These are phyloP conservation scores for Syncephalis plumigaleata DNA, from an alignment of 371 early-diverging fungal species.

Conservation along the genomic window DNA sequence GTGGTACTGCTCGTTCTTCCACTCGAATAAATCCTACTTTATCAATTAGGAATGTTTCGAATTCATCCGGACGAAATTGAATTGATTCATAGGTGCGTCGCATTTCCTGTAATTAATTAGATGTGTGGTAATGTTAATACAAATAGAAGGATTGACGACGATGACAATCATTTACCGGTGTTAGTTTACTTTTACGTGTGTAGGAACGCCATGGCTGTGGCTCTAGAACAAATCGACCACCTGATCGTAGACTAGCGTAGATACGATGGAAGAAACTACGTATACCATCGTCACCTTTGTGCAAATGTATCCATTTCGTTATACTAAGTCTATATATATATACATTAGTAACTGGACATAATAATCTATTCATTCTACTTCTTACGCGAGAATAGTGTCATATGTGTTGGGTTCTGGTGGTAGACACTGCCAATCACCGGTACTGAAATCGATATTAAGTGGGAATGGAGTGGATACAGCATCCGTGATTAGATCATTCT, in stretches of 20 bases:
- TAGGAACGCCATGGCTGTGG: constrained; percentile 32
- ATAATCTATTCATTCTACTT: not conserved
- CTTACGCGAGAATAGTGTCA: not conserved
- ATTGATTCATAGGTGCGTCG: not conserved
- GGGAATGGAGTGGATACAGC: not conserved
- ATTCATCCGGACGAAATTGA: constrained; percentile 4
- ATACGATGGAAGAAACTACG: too few relatives aligned
- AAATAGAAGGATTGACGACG: not conserved
- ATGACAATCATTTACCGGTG: not conserved
- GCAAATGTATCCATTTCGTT: constrained; percentile 17
- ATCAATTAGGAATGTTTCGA: constrained; percentile 3
- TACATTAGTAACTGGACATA: not conserved
- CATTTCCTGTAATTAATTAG: too few relatives aligned
- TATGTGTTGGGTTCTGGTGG: not conserved
- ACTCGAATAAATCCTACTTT: constrained; percentile 1
- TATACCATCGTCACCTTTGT: constrained; percentile 27
- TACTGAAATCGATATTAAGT: not conserved
- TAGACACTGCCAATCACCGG: constrained; percentile 1
- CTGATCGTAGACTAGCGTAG: too few relatives aligned
- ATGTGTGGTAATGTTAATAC: not conserved
- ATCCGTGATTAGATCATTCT: not conserved
- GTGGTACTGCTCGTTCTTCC: not conserved
- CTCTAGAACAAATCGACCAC: constrained; percentile 29
- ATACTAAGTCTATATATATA: constrained; percentile 1
- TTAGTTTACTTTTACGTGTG: not conserved